Evolutionary conservation across 306 rosid species (phyloP).

Genomic region (Aeschynomene evenia): DNA sequence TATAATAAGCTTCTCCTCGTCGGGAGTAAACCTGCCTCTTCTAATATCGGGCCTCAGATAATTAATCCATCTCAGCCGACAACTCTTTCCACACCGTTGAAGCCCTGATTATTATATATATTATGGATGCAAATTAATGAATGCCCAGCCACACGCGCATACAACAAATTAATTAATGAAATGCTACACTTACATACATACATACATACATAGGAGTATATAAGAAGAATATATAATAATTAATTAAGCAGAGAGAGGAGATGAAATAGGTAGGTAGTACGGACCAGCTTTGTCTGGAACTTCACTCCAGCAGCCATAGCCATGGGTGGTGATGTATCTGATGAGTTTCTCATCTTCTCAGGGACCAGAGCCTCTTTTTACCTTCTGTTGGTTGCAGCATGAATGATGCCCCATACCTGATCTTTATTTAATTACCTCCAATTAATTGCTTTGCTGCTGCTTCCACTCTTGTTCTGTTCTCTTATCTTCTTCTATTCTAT

Average conservation of each 20-base stretch:
- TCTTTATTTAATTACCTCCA: no score
- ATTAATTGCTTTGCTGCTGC: no score
- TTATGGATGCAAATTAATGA: no score
- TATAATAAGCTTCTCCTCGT: constrained; percentile 92
- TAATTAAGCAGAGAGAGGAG: no score
- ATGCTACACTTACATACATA: no score
- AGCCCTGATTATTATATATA: no score
- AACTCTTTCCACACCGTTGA: constrained; percentile 98
- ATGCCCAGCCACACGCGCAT: no score
- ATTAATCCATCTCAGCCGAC: constrained; percentile 95
- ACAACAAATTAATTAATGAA: no score
- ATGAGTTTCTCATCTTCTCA: constrained; percentile 94
- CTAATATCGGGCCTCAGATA: constrained; percentile 97
- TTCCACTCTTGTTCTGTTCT: not conserved
- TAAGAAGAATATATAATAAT: no score
- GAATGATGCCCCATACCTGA: constrained; percentile 99
- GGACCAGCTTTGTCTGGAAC: constrained; percentile 97
- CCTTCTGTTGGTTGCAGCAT: constrained; percentile 98
- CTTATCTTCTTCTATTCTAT: constrained; percentile 6
- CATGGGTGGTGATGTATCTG: constrained; percentile 83
- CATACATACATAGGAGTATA: no score
- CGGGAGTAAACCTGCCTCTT: constrained; percentile 93
- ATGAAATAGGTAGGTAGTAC: no score
- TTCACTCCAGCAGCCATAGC: constrained; percentile 99
- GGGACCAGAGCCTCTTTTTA: constrained; percentile 98